Evolutionary conservation across 2,329 filamentous ascomycete species (phyloP).

Genomic region (Exophiala spinifera): DNA sequence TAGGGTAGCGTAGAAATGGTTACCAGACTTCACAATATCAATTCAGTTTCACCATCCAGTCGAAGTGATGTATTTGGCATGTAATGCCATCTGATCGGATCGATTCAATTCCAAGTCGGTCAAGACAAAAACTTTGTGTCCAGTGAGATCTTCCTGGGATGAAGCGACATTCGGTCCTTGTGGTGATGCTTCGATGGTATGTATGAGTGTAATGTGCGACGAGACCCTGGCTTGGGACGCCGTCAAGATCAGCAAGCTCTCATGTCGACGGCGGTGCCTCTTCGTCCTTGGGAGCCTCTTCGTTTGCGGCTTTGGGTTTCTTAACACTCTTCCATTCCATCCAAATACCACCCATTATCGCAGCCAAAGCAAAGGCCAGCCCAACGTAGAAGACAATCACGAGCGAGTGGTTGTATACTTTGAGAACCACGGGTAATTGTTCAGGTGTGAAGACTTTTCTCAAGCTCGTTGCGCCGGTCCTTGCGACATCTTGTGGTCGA

Average conservation of each 20-base stretch:
- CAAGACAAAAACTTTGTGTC: too few species aligned
- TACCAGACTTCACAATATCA: too few species aligned
- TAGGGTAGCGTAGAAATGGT: too few species aligned
- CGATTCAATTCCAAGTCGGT: too few species aligned
- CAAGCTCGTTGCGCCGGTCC: constrained; percentile 36
- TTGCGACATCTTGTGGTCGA: constrained; percentile 24
- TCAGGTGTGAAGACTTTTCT: constrained; percentile 50
- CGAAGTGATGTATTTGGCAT: too few species aligned
- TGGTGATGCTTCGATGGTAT: too few species aligned
- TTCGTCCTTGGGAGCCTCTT: background rate
- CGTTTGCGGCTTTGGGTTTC: constrained; percentile 29
- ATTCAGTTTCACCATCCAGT: too few species aligned
- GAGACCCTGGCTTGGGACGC: too few species aligned
- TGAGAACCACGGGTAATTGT: constrained; percentile 53
- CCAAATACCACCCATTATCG: constrained; percentile 51
- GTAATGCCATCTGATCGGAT: too few species aligned
- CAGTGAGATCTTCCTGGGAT: too few species aligned
- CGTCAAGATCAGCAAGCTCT: background rate
- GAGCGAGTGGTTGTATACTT: constrained; percentile 62
- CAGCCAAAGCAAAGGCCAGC: constrained; percentile 52
- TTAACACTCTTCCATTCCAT: constrained; percentile 68
- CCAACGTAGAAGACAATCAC: constrained; percentile 59
- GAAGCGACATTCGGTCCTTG: too few species aligned
- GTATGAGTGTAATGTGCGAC: too few species aligned
- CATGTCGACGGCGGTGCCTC: background rate